Percentiles rank a stretch among this genome's conserved stretches.
Evolutionary conservation across 257 asterid species (phyloP).

Genomic region (Solanum pennellii): DNA sequence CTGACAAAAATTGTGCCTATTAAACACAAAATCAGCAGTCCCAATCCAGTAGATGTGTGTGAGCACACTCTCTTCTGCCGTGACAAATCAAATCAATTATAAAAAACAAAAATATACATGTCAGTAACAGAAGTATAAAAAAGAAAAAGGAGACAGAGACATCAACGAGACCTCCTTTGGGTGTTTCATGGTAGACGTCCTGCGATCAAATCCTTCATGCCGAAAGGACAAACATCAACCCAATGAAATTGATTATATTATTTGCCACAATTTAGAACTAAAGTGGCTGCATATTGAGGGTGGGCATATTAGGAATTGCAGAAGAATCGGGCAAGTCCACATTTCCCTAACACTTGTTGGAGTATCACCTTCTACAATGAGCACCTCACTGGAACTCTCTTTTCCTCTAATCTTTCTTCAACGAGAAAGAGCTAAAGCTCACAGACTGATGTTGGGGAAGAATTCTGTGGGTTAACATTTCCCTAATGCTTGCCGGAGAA

Average conservation of each 20-base stretch:
- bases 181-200: not conserved
- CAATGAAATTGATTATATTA: not conserved
- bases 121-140: not conserved
- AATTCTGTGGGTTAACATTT: not conserved
- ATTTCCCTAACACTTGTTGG: not conserved
- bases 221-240: not conserved
- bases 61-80: not conserved
- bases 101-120: not conserved
- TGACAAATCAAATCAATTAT: not conserved
- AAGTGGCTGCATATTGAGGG: not conserved
- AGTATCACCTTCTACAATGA: not conserved
- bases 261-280: not conserved
- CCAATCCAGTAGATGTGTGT: not conserved
- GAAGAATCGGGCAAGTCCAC: not conserved
- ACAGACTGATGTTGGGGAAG: not conserved
- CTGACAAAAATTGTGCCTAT: not conserved
- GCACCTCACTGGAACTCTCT: not conserved
- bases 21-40: not conserved
- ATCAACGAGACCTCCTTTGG: not conserved
- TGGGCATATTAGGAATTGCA: not conserved
- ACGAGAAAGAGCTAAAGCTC: not conserved
- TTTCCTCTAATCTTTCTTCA: not conserved
- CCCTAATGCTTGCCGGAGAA: not conserved
- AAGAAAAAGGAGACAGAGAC: not conserved
- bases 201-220: not conserved